phyloP scores from a whole-genome alignment of 495 filamentous ascomycete species.

The Lophium mytilinum region DNA sequence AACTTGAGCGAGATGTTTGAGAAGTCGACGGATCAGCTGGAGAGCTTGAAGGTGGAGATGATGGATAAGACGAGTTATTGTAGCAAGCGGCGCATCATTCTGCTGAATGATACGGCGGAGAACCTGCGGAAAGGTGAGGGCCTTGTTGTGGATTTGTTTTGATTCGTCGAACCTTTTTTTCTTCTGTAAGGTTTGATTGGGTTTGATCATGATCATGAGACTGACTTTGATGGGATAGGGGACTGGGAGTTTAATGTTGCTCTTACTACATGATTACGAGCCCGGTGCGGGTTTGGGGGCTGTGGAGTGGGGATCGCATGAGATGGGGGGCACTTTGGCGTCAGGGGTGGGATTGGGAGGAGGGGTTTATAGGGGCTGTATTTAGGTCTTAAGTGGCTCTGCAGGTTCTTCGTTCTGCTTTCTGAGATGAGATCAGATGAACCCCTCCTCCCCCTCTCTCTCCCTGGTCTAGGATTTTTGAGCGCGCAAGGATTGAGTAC shows the following conservation, averaged over 20 bases:
- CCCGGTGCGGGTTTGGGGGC: too few relatives aligned
- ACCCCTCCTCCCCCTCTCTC: too few relatives aligned
- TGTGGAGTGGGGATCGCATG: too few relatives aligned
- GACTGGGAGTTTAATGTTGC: not conserved
- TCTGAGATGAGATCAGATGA: too few relatives aligned
- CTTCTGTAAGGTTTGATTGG: not conserved
- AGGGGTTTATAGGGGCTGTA: too few relatives aligned
- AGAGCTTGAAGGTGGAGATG: conserved; percentile 86
- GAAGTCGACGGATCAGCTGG: conserved; percentile 77
- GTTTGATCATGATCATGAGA: too few relatives aligned
- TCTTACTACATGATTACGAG: not conserved
- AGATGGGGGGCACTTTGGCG: too few relatives aligned
- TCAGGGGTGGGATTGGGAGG: too few relatives aligned
- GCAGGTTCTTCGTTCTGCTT: too few relatives aligned
- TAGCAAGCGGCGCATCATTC: conserved; percentile 79
- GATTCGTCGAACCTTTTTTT: not conserved
- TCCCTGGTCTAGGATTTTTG: too few relatives aligned
- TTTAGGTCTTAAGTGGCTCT: too few relatives aligned
- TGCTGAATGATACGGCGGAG: conserved; percentile 84
- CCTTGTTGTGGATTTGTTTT: not conserved
- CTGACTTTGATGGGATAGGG: not conserved
- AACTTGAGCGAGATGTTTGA: conserved; percentile 96
- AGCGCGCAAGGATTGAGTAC: too few relatives aligned
- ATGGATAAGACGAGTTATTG: conserved; percentile 97
- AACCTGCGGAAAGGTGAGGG: conserved; percentile 77